Conservation (phyloP, 2,329 filamentous ascomycete genomes). For the Trichoderma gracile region DNA sequence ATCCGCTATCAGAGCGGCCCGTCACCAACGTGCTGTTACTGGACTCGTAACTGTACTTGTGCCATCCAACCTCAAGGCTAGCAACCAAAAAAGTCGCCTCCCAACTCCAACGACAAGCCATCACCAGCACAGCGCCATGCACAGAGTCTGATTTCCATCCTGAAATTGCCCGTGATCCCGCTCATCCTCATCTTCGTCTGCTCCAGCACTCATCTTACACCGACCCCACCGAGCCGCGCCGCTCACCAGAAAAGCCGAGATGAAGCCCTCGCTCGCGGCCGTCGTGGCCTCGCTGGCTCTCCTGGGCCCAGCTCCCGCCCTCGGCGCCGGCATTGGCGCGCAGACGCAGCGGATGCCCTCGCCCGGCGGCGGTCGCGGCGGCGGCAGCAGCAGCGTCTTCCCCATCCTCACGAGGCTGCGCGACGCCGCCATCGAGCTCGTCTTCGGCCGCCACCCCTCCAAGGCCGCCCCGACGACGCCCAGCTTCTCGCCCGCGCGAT, state of each 20-base stretch:
- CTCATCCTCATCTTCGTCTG: background rate
- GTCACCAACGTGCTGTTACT: no score
- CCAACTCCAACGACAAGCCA: background rate
- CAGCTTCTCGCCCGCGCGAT: conserved; percentile 49
- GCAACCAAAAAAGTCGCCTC: background rate
- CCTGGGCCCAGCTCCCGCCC: conserved; percentile 33
- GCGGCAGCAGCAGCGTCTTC: conserved; percentile 38
- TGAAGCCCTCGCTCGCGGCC: conserved; percentile 31
- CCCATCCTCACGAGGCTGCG: conserved; percentile 54
- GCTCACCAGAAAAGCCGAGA: conserved; percentile 19
- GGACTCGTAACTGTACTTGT: no score
- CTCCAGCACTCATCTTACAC: conserved; percentile 1
- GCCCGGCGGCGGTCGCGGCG: conserved; percentile 22
- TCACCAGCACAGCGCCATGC: background rate
- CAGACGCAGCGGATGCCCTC: conserved; percentile 32
- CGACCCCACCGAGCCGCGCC: conserved; percentile 26
- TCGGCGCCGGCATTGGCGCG: conserved; percentile 37
- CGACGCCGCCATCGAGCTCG: conserved; percentile 50
- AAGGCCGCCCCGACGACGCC: conserved; percentile 32
- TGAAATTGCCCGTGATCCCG: background rate
- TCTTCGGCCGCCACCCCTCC: conserved; percentile 50
- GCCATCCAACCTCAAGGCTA: background rate
- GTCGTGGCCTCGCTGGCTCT: conserved; percentile 32
- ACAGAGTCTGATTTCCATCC: background rate
- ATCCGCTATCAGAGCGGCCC: no score